Conservation (phyloP, 208 protist genomes). For the Plasmodiophora brassicae region DNA sequence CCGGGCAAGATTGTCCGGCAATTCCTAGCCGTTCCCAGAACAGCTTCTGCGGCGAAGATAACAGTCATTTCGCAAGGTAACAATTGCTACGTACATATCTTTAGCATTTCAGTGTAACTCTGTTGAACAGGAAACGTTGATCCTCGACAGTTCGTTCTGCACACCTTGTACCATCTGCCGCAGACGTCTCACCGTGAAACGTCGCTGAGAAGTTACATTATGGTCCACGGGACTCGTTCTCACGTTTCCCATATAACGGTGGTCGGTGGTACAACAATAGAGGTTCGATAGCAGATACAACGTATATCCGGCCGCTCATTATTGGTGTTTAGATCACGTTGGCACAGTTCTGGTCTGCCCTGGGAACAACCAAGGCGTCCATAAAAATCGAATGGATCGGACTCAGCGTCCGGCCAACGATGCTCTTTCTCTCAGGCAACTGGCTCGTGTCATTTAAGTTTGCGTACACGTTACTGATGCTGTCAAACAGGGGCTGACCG, state of each 20-base stretch:
- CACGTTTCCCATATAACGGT: background rate
- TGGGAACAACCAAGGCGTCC: background rate
- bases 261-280: background rate
- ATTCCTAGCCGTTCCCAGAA: background rate
- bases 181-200: background rate
- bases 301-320: background rate
- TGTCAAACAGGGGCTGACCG: background rate
- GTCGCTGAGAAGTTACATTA: background rate
- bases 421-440: background rate
- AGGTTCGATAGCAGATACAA: background rate
- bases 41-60: background rate
- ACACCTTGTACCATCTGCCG: background rate
- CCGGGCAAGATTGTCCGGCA: background rate
- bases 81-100: too few species aligned
- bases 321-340: background rate
- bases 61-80: background rate
- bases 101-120: too few species aligned
- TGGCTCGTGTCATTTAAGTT: background rate
- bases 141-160: background rate
- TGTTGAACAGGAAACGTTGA: too few species aligned
- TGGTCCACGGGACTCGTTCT: background rate
- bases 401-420: background rate
- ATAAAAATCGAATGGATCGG: background rate
- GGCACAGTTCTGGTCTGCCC: constrained; percentile 16
- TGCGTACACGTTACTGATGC: background rate